A percentile compares a stretch with the other conserved stretches of the same genome.
These are phyloP conservation scores for Vitis hybrid DNA, from an alignment of 177 flowering plant species.

Conservation along the genomic window DNA sequence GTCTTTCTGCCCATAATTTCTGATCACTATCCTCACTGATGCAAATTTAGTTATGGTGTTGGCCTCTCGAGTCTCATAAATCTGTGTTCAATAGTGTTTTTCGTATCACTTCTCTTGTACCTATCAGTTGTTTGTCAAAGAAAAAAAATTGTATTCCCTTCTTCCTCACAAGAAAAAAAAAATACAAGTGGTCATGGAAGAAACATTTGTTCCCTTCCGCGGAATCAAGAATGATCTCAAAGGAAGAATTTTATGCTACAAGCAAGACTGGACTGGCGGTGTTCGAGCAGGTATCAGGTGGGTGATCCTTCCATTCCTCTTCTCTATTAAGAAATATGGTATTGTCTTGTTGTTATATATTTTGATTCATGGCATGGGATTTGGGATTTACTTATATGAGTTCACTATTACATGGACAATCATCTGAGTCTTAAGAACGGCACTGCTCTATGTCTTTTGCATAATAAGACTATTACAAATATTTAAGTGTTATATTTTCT, in stretches of 20 bases:
- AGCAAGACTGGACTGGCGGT: too few species aligned
- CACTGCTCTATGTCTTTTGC: too few species aligned
- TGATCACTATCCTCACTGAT: slow-evolving; percentile 16
- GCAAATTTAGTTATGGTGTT: slow-evolving; percentile 31
- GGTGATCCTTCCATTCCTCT: too few species aligned
- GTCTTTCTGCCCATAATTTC: slow-evolving; percentile 40
- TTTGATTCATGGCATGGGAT: too few species aligned
- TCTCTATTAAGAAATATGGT: too few species aligned
- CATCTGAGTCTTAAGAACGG: too few species aligned
- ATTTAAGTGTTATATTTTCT: too few species aligned
- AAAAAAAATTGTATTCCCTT: background rate
- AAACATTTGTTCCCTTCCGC: slow-evolving; percentile 62
- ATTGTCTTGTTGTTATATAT: too few species aligned
- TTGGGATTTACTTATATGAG: too few species aligned
- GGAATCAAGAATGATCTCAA: slow-evolving; percentile 63
- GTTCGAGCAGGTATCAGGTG: too few species aligned
- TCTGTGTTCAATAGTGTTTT: slow-evolving; percentile 10
- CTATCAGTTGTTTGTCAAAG: slow-evolving; percentile 5
- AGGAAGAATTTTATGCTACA: slow-evolving; percentile 52
- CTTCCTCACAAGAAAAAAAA: background rate
- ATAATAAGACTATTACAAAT: too few species aligned
- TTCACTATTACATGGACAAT: too few species aligned
- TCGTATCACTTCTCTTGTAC: slow-evolving; percentile 3
- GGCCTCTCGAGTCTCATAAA: slow-evolving; percentile 61
- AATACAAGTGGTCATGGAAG: slow-evolving; percentile 41